Percentiles rank a stretch among this genome's conserved stretches.
These are phyloP conservation scores for Colletotrichum chrysophilum DNA, from an alignment of 2,329 filamentous ascomycete genomes.

Conservation along the genomic window DNA sequence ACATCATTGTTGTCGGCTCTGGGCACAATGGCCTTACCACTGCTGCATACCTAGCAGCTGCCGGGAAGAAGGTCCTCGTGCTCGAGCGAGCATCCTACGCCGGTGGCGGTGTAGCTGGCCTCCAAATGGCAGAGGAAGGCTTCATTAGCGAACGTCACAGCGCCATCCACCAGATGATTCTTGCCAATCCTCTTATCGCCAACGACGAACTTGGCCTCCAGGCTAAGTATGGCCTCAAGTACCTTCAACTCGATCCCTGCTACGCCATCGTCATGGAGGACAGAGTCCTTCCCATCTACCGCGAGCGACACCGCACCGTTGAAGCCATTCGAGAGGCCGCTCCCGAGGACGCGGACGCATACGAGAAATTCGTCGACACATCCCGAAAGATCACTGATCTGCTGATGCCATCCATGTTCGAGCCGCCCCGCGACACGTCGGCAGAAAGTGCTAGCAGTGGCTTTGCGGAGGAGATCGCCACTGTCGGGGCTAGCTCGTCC, in stretches of 20 bases:
- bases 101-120: conserved; percentile 3
- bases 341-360: background rate
- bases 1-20: conserved; percentile 14
- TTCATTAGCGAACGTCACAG: background rate
- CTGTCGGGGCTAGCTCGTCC: background rate
- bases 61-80: conserved; percentile 6
- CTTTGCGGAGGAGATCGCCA: background rate
- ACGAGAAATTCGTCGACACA: background rate
- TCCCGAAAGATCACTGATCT: background rate
- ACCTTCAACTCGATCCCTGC: background rate
- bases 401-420: background rate
- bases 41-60: conserved; percentile 14
- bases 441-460: background rate
- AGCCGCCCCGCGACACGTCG: background rate
- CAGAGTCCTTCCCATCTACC: background rate
- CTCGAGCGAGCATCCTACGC: background rate
- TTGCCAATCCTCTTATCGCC: background rate
- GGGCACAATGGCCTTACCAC: conserved; percentile 18
- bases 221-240: background rate
- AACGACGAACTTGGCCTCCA: background rate
- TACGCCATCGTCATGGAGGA: background rate
- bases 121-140: background rate
- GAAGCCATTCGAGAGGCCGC: background rate
- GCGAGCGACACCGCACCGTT: background rate
- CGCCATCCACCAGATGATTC: background rate